Base-by-base conservation (phyloP, 1,284 basidiomycete genomes). In the Cutaneotrichosporon daszewskae region DNA sequence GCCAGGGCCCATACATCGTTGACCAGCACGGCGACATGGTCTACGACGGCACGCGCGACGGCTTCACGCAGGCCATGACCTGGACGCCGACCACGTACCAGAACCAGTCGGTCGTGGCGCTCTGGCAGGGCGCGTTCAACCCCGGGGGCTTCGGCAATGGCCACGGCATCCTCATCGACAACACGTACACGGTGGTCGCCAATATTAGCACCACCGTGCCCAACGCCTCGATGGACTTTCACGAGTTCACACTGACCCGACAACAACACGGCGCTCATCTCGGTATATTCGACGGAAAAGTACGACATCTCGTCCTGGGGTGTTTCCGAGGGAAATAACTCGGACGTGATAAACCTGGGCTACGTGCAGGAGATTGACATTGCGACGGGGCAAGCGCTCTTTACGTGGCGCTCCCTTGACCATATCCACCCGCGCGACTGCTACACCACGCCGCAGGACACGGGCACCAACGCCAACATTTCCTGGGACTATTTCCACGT, bases 351-450 rank as follows among this genome's bases (percentile, higher is more conserved):
- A 28, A 45, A 40, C 22, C n/a, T n/a, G n/a, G 55, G 60, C 28
- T 33, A 54, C n/a, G 45, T 58, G 9, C 64, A 69, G 45, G 66
- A 69, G 47, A 47, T 69, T 19, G 54, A 69, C 44, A 52, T 69
- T 36, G 52, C 43, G 4, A 60, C 58, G 4, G 62, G 55, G 13
- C 17, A 55, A 32, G 45, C 56, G 10, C 16, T 66, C 18, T 66
- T 57, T 37, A 55, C 55, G 3, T 66, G 64, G 64, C 45, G 44
- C n/a, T 48, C 55, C 14, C 39, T 61, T 10, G 61, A 64, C 29
- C 62, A 64, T 43, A 32, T 62, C 40, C 29, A 50, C 19, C 60
- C 62, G 1, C 26, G 22, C 10, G 26, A 48, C 5, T 55, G 59
- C 32, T 66, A 58, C 37, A 37, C 55, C 8, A 24, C 32, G 3